These are phyloP conservation scores for Oropetium thomaeum DNA, from an alignment of 176 grass and related monocot genomes.

Conservation along the genomic window DNA sequence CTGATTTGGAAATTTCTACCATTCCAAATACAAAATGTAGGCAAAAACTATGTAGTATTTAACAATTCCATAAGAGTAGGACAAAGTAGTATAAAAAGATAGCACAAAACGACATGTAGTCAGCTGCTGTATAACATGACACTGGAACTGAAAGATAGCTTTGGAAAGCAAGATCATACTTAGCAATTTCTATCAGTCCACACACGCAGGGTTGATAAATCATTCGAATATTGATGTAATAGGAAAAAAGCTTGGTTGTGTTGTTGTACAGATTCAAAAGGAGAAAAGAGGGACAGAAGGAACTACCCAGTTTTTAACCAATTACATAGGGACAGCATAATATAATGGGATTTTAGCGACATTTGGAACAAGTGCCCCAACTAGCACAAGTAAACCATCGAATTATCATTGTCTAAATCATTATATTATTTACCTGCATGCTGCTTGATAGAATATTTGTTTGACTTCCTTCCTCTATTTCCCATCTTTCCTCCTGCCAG, in stretches of 20 bases:
- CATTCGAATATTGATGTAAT: too few species aligned
- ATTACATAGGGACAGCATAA: background rate
- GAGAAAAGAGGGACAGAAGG: too few species aligned
- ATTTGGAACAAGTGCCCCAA: background rate
- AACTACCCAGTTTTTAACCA: background rate
- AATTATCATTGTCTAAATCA: constrained; percentile 17
- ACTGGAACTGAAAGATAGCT: too few species aligned
- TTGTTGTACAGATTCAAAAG: too few species aligned
- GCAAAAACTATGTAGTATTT: background rate
- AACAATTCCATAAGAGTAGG: background rate
- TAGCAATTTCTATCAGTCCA: too few species aligned
- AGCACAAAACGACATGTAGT: too few species aligned
- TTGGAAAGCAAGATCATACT: too few species aligned
- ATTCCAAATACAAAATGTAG: background rate
- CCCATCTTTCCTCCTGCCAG: constrained; percentile 96
- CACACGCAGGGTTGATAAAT: too few species aligned
- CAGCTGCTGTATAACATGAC: too few species aligned
- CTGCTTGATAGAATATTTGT: constrained; percentile 98
- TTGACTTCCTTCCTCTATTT: constrained; percentile 96
- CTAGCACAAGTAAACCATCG: background rate
- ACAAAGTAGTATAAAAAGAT: background rate
- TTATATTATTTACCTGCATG: constrained; percentile 61
- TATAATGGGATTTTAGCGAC: background rate
- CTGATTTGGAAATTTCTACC: background rate
- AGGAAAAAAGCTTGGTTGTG: too few species aligned